phyloP scores from a whole-genome alignment of 2,329 filamentous ascomycete genomes.

The Diaporthe nobilis region DNA sequence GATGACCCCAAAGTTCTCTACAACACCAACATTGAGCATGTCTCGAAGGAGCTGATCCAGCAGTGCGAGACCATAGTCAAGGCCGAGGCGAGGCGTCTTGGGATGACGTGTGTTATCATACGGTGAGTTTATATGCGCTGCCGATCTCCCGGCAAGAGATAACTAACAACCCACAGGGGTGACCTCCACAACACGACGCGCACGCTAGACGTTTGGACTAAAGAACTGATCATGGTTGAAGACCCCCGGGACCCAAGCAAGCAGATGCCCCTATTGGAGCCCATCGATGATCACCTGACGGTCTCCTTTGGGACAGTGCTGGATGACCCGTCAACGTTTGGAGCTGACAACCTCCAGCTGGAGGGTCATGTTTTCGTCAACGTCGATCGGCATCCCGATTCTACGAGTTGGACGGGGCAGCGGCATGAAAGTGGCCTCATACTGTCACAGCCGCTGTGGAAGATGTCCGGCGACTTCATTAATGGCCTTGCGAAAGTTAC shows the following conservation, averaged over 20 bases:
- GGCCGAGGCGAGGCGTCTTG: neutral
- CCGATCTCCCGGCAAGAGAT: neutral
- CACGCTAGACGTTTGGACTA: neutral
- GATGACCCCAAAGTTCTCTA: neutral
- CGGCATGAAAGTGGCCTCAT: neutral
- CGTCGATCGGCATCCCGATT: neutral
- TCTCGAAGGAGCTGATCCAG: neutral
- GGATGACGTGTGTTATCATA: neutral
- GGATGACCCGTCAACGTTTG: neutral
- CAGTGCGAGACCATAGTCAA: neutral
- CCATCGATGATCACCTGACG: neutral
- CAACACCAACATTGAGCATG: neutral
- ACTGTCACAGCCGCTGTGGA: neutral
- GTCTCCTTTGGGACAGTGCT: neutral
- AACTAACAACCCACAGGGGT: neutral
- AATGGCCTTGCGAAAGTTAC: neutral
- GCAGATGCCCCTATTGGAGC: neutral
- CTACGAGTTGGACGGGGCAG: neutral
- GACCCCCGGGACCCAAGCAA: neutral
- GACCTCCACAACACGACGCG: neutral
- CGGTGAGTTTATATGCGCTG: neutral
- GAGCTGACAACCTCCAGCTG: neutral
- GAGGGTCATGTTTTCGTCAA: neutral
- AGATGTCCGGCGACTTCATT: neutral
- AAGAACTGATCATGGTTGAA: neutral